phyloP scores from a whole-genome alignment of 345 rosid genomes.

The Erysimum cheiranthoides region DNA sequence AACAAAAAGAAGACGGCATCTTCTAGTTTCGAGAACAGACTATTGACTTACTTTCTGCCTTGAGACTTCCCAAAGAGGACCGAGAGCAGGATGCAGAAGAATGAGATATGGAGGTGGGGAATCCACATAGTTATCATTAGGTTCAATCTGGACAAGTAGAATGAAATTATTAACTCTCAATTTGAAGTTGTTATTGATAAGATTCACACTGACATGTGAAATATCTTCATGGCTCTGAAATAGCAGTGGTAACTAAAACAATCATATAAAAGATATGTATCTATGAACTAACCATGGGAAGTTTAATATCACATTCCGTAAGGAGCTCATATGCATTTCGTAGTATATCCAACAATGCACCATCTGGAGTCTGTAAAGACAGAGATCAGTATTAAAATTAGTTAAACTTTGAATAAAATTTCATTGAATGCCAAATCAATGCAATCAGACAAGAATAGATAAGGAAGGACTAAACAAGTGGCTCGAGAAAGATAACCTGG shows the following conservation, averaged over 20 bases:
- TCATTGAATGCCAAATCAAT: constrained; percentile 22
- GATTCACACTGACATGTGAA: constrained; percentile 14
- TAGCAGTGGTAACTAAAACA: background rate
- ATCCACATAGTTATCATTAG: constrained; percentile 65
- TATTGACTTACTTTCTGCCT: constrained; percentile 72
- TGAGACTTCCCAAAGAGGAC: constrained; percentile 93
- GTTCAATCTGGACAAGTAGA: constrained; percentile 57
- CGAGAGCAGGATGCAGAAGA: constrained; percentile 92
- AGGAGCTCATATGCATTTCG: constrained; percentile 92
- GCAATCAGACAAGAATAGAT: constrained; percentile 6
- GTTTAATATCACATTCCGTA: constrained; percentile 65
- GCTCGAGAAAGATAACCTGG: constrained; percentile 66
- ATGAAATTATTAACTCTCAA: constrained; percentile 16
- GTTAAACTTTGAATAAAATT: background rate
- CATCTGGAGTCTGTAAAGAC: constrained; percentile 87
- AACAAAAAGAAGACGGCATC: background rate
- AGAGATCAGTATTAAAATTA: constrained; percentile 3
- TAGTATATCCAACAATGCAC: constrained; percentile 80
- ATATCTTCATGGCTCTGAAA: constrained; percentile 6
- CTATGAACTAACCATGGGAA: constrained; percentile 67
- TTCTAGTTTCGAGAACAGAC: constrained; percentile 20
- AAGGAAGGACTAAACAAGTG: constrained; percentile 8
- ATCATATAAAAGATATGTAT: background rate
- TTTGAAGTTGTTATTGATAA: background rate
- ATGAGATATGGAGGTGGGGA: constrained; percentile 88